Conservation (phyloP, 1,284 basidiomycete genomes). For the Austroboletus niveus region DNA sequence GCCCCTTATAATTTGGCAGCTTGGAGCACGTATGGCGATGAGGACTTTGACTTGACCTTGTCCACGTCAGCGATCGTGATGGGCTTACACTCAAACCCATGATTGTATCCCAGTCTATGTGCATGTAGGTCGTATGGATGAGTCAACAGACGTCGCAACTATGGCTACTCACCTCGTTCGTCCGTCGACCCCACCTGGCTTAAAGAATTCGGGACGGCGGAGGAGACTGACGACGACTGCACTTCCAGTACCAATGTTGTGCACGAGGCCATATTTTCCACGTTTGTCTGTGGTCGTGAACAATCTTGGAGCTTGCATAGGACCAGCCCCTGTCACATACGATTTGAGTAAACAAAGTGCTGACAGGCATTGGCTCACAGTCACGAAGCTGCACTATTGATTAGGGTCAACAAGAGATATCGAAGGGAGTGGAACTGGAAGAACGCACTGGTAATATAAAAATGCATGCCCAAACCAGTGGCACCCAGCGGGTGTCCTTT, state of each 20-base stretch:
- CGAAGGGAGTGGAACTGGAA: constrained; percentile 1
- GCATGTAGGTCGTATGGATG: background rate
- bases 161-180: constrained; percentile 49
- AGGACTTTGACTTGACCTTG: constrained; percentile 68
- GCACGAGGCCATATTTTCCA: constrained; percentile 78
- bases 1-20: constrained; percentile 34
- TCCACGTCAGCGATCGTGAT: constrained; percentile 65
- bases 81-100: constrained; percentile 64
- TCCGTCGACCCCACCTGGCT: constrained; percentile 60
- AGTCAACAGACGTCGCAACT: background rate
- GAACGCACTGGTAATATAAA: constrained; percentile 72
- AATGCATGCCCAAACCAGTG: constrained; percentile 85
- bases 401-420: background rate
- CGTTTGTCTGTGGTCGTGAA: constrained; percentile 61
- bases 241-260: constrained; percentile 83
- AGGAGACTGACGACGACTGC: constrained; percentile 75
- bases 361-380: constrained; percentile 42
- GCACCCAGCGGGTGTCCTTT: constrained; percentile 87
- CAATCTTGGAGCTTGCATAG: constrained; percentile 76
- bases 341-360: background rate
- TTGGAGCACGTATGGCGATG: constrained; percentile 42
- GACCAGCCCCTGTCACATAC: constrained; percentile 60
- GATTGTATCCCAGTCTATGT: constrained; percentile 74
- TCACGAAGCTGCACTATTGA: constrained; percentile 67
- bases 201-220: constrained; percentile 72